Evolutionary conservation across 352 stramenopile species (phyloP).

Genomic region (Achlya hypogyna): DNA sequence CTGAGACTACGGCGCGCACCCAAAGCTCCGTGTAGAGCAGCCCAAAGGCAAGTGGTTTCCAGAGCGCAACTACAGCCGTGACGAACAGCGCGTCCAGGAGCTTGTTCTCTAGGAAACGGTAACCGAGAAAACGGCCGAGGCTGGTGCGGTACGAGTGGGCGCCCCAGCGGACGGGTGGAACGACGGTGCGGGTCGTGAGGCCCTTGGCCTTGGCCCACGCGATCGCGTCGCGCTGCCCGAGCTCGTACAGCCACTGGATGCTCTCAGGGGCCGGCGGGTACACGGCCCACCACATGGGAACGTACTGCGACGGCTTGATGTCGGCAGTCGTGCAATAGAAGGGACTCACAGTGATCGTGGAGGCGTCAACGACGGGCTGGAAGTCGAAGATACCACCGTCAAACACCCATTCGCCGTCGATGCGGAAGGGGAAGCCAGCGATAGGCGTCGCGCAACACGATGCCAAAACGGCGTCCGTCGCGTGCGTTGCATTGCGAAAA

Average conservation of each 20-base stretch:
- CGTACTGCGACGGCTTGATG: slow-evolving; percentile 85
- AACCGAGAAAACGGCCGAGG: slow-evolving; percentile 67
- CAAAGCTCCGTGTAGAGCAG: slow-evolving; percentile 78
- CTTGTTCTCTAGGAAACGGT: slow-evolving; percentile 52
- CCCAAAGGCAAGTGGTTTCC: slow-evolving; percentile 67
- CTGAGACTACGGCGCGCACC: slow-evolving; percentile 51
- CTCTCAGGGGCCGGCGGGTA: slow-evolving; percentile 54
- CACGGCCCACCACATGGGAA: slow-evolving; percentile 81
- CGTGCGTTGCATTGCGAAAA: slow-evolving; percentile 55
- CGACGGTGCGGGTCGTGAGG: slow-evolving; percentile 30
- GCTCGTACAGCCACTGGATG: slow-evolving; percentile 76
- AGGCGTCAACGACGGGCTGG: slow-evolving; percentile 57
- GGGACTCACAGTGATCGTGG: slow-evolving; percentile 70
- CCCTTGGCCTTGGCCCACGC: slow-evolving; percentile 50
- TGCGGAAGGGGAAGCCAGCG: slow-evolving; percentile 68
- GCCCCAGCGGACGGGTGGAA: slow-evolving; percentile 27
- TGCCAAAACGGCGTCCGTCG: slow-evolving; percentile 54
- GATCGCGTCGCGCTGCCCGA: slow-evolving; percentile 74
- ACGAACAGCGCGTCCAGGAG: slow-evolving; percentile 70
- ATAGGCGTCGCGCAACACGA: slow-evolving; percentile 77
- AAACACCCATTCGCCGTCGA: slow-evolving; percentile 81
- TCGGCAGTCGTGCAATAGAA: slow-evolving; percentile 84
- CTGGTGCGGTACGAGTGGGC: slow-evolving; percentile 24
- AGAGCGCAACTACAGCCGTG: slow-evolving; percentile 58
- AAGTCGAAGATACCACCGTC: slow-evolving; percentile 79